phyloP scores from a whole-genome alignment of 768 basidiomycete genomes.

The Mycena maculata region DNA sequence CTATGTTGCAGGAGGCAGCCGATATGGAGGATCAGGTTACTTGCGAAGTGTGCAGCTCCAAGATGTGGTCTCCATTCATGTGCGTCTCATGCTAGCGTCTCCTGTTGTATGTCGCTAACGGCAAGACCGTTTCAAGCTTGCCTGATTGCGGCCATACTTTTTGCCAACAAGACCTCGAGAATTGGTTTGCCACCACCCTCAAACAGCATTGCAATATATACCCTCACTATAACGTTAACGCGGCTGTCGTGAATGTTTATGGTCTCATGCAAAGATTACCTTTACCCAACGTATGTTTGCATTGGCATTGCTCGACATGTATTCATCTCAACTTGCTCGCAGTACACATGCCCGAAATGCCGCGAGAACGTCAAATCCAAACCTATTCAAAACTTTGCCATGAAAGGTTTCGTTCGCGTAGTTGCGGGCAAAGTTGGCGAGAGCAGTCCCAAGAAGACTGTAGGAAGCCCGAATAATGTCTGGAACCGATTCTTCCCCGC shows the following conservation, averaged over 20 bases:
- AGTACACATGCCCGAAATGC: slow-evolving; percentile 35
- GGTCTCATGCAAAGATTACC: slow-evolving; percentile 11
- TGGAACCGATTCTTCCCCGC: slow-evolving; percentile 31
- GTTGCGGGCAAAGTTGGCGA: slow-evolving; percentile 23
- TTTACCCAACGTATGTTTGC: slow-evolving; percentile 17
- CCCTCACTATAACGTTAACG: slow-evolving; percentile 26
- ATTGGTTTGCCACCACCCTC: slow-evolving; percentile 28
- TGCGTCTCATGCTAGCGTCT: background rate
- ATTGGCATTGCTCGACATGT: background rate
- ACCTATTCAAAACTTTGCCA: slow-evolving; percentile 31
- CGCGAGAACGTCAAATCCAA: slow-evolving; percentile 22
- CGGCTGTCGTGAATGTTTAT: slow-evolving; percentile 4
- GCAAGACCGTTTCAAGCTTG: background rate
- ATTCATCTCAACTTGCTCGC: background rate
- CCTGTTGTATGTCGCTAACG: background rate
- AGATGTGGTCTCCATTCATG: slow-evolving; percentile 33
- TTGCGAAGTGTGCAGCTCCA: slow-evolving; percentile 31
- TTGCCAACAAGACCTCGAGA: slow-evolving; percentile 28
- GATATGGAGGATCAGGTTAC: slow-evolving; percentile 29
- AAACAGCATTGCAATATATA: slow-evolving; percentile 26
- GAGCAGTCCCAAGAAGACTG: slow-evolving; percentile 25
- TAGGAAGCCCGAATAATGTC: background rate
- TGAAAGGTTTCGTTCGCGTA: slow-evolving; percentile 20
- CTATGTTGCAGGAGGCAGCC: background rate
- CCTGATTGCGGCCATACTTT: slow-evolving; percentile 17